phyloP scores from a whole-genome alignment of 805 yeast species.

The Candida chauliodis region DNA sequence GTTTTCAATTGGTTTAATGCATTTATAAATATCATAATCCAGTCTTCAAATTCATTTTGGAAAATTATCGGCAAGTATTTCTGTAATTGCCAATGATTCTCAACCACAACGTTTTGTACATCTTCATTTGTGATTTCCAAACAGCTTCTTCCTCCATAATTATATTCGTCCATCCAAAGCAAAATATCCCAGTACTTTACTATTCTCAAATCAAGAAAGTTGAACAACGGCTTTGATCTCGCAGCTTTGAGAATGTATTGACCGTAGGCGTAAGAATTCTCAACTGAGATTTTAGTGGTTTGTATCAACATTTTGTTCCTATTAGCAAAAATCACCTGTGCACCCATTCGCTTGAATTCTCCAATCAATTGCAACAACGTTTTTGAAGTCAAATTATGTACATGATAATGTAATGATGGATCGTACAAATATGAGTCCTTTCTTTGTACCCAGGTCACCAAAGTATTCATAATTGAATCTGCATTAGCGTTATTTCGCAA shows the following conservation, averaged over 20 bases:
- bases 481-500: constrained; percentile 63
- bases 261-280: constrained; percentile 86
- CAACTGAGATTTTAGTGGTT: constrained; percentile 76
- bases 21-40: constrained; percentile 77
- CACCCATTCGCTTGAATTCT: constrained; percentile 77
- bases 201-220: constrained; percentile 72
- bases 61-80: constrained; percentile 69
- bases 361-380: constrained; percentile 75
- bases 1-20: constrained; percentile 51
- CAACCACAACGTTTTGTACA: constrained; percentile 45
- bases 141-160: constrained; percentile 73
- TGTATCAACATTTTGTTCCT: constrained; percentile 68
- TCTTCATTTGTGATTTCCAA: constrained; percentile 42
- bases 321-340: constrained; percentile 74
- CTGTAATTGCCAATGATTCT: constrained; percentile 74
- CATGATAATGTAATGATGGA: constrained; percentile 76
- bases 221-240: constrained; percentile 76
- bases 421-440: constrained; percentile 73
- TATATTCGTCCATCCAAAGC: constrained; percentile 91
- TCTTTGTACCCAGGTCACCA: constrained; percentile 83
- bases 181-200: constrained; percentile 87
- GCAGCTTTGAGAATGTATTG: constrained; percentile 77
- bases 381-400: constrained; percentile 80
- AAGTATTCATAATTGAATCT: constrained; percentile 75
- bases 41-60: constrained; percentile 81